Percentiles rank a stretch among this genome's conserved stretches.
These are phyloP conservation scores for Capsicum pubescens DNA, from an alignment of 257 asterid genomes.

Conservation along the genomic window DNA sequence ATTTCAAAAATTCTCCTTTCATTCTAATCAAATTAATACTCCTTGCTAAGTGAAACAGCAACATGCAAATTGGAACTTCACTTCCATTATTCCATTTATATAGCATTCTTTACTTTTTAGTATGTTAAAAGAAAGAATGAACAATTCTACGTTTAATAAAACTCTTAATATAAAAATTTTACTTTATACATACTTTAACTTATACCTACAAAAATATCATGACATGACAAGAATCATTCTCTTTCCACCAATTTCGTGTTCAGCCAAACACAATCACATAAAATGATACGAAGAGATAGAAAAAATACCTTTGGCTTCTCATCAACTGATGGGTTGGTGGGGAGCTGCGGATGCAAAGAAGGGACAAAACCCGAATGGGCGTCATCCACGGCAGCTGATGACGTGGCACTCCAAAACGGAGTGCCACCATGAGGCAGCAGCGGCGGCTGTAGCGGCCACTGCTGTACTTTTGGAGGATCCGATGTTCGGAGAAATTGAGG, in stretches of 20 bases:
- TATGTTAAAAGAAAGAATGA: background rate
- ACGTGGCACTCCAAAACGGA: constrained; percentile 76
- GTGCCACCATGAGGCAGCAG: constrained; percentile 48
- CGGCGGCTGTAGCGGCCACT: constrained; percentile 22
- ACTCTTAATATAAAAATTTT: background rate
- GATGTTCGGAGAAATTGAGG: constrained; percentile 59
- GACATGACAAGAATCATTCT: background rate
- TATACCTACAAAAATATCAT: background rate
- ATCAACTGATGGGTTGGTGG: constrained; percentile 55
- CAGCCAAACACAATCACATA: background rate
- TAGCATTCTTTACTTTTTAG: background rate
- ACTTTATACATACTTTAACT: background rate
- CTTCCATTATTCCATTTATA: background rate
- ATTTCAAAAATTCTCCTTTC: background rate
- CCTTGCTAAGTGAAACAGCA: background rate
- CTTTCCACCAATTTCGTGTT: background rate
- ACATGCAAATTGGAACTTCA: background rate
- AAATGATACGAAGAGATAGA: background rate
- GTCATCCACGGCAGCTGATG: constrained; percentile 46
- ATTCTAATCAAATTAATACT: background rate
- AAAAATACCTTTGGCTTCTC: constrained; percentile 54
- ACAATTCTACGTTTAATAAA: background rate
- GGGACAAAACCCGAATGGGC: constrained; percentile 62
- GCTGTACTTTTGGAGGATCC: constrained; percentile 50
- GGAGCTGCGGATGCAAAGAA: constrained; percentile 48